Conservation (phyloP, 1,139 yeast species). For the Spathaspora sp. region DNA sequence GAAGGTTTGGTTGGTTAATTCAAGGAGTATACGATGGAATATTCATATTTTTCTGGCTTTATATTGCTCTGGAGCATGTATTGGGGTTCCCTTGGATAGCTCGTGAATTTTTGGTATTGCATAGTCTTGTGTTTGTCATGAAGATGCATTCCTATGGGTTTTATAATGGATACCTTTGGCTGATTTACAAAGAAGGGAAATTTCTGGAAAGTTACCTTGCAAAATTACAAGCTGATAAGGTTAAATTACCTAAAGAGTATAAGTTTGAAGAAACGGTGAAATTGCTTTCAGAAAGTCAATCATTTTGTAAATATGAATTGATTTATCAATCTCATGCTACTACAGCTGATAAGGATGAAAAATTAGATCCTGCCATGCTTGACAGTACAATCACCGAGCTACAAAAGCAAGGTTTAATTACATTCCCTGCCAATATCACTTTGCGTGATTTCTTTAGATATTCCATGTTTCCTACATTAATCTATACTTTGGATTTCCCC, state of each 20-base stretch:
- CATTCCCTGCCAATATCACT: slow-evolving; percentile 74
- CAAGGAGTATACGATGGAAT: slow-evolving; percentile 56
- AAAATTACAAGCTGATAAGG: slow-evolving; percentile 19
- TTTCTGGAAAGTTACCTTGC: slow-evolving; percentile 39
- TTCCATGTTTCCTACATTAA: slow-evolving; percentile 90
- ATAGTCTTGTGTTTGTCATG: slow-evolving; percentile 85
- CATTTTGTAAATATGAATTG: slow-evolving; percentile 65
- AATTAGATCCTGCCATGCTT: slow-evolving; percentile 13
- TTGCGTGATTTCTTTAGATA: slow-evolving; percentile 65
- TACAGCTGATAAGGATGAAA: slow-evolving; percentile 11
- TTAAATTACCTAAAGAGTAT: slow-evolving; percentile 19
- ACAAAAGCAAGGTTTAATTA: slow-evolving; percentile 22
- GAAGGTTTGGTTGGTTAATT: slow-evolving; percentile 55
- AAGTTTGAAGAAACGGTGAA: slow-evolving; percentile 25
- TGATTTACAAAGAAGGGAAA: slow-evolving; percentile 53
- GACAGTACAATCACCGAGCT: slow-evolving; percentile 18
- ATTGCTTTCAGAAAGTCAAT: slow-evolving; percentile 46
- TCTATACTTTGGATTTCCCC: slow-evolving; percentile 78
- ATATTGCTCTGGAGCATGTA: slow-evolving; percentile 47
- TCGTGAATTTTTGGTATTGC: slow-evolving; percentile 75
- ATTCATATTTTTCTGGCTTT: slow-evolving; percentile 50
- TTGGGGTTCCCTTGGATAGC: slow-evolving; percentile 81
- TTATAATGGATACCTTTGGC: slow-evolving; percentile 87
- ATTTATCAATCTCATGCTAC: slow-evolving; percentile 43
- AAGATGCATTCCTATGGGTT: slow-evolving; percentile 89